phyloP scores from a whole-genome alignment of 768 basidiomycete genomes.

The Tulasnella sp. region DNA sequence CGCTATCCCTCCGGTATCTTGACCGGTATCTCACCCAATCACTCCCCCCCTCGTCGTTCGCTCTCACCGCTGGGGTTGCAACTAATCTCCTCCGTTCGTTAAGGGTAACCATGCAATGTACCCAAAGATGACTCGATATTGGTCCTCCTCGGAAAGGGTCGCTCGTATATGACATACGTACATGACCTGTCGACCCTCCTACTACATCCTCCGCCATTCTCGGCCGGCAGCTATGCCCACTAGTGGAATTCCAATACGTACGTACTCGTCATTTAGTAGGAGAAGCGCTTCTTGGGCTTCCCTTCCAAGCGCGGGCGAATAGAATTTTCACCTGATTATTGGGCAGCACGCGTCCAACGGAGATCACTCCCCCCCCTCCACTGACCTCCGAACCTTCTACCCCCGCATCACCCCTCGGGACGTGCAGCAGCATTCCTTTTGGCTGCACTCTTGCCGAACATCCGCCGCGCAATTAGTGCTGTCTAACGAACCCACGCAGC shows the following conservation, averaged over 20 bases:
- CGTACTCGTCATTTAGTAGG: not conserved
- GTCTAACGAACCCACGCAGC: not conserved
- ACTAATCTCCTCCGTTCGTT: slow-evolving; percentile 1
- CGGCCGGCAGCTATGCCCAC: too few species aligned
- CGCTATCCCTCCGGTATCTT: slow-evolving; percentile 3
- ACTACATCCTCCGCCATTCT: not conserved
- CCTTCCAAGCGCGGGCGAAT: not conserved
- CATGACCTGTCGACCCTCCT: not conserved
- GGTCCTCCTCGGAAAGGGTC: not conserved
- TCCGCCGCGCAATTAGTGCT: slow-evolving; percentile 14
- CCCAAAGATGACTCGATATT: slow-evolving; percentile 7
- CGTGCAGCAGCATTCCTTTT: not conserved
- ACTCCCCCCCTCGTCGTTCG: not conserved
- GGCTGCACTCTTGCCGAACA: not conserved
- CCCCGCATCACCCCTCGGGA: not conserved
- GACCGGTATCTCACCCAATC: slow-evolving; percentile 17
- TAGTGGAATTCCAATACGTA: not conserved
- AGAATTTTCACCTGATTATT: slow-evolving; percentile 14
- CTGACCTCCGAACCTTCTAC: slow-evolving; percentile 7
- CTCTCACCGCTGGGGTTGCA: slow-evolving; percentile 7
- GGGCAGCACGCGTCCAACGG: not conserved
- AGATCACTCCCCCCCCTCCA: not conserved
- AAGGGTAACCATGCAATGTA: slow-evolving; percentile 1
- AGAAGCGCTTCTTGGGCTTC: not conserved
- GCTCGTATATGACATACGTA: not conserved